Percentiles rank a stretch among this genome's conserved stretches.
phyloP scores from a whole-genome alignment of 805 yeast genomes.

The Candida patagonica region DNA sequence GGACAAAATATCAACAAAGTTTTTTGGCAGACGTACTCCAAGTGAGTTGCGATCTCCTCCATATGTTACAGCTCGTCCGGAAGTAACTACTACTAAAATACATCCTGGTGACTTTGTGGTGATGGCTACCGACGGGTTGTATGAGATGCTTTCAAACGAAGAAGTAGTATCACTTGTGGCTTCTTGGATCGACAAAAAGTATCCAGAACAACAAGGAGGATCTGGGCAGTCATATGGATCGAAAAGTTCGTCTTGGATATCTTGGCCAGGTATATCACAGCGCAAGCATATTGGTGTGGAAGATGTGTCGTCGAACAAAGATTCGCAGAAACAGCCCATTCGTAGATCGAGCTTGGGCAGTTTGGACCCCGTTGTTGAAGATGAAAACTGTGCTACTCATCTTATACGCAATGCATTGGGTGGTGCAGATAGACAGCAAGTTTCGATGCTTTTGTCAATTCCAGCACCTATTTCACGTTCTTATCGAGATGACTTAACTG shows the following conservation, averaged over 20 bases:
- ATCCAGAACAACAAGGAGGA: constrained; percentile 19
- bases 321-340: constrained; percentile 60
- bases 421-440: constrained; percentile 78
- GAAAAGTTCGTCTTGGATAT: constrained; percentile 3
- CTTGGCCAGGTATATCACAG: not conserved
- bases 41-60: constrained; percentile 83
- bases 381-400: constrained; percentile 86
- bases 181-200: constrained; percentile 79
- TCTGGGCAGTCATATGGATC: not conserved
- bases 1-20: constrained; percentile 57
- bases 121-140: constrained; percentile 89
- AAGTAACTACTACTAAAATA: constrained; percentile 70
- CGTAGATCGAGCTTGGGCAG: constrained; percentile 32
- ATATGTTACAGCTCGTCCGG: constrained; percentile 95
- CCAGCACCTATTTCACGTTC: constrained; percentile 88
- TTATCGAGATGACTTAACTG: constrained; percentile 93
- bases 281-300: constrained; percentile 20
- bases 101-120: constrained; percentile 79
- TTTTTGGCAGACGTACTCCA: constrained; percentile 65
- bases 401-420: constrained; percentile 90
- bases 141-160: constrained; percentile 83
- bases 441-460: constrained; percentile 77
- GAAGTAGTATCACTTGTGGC: constrained; percentile 89
- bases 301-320: constrained; percentile 37
- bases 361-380: constrained; percentile 43